Evolutionary conservation across 2,329 filamentous ascomycete species (phyloP), one percentile per base, ranked within the genome.

Genomic region (Verticillium zaregamsianum): DNA sequence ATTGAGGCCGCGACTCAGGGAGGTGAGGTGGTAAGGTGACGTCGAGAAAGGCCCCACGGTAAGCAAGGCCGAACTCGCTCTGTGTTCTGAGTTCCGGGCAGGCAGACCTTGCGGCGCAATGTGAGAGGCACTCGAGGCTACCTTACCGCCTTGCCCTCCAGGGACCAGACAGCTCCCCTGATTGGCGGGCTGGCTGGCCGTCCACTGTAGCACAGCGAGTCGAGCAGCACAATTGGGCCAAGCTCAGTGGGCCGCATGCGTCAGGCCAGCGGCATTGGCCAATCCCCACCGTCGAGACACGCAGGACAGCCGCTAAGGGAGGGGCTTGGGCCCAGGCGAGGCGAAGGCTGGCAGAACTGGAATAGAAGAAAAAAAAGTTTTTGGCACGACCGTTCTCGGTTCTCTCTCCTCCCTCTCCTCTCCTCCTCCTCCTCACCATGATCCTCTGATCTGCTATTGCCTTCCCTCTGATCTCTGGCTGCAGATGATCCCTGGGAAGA

Each of bases 401-500:
- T 54, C 55, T 32, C 52, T 55, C 35, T 56, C 54, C 55, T 20
- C 56, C 55, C 35, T 62, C 58, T 61, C 59, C 57, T 63, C 61
- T 64, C 59, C 63, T 61, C 56, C 59, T 63, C 56, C 61, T 61
- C 60, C 58, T 65, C 57, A 63, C 62, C 39, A 66, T 66, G 64
- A 60, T 61, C 58, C 54, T 60, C 58, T 66, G 63, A 61, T 62
- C 61, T 37, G 55, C 40, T 25, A 52, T 62, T 55, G 54, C 58
- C 63, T 66, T 64, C 64, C 63, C 64, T 62, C 64, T 63, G 64
- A 66, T 66, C 64, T 65, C 64, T 66, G 63, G 63, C 64, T 59
- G 64, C 64, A 66, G 64, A 66, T 66, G 64, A 66, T 66, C 64
- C 61, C 64, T 65, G 64, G 64, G 64, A 65, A 65, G 63, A 60